Conservation (phyloP, 192 early-diverging fungal genomes). For the Coemansia sp. region DNA sequence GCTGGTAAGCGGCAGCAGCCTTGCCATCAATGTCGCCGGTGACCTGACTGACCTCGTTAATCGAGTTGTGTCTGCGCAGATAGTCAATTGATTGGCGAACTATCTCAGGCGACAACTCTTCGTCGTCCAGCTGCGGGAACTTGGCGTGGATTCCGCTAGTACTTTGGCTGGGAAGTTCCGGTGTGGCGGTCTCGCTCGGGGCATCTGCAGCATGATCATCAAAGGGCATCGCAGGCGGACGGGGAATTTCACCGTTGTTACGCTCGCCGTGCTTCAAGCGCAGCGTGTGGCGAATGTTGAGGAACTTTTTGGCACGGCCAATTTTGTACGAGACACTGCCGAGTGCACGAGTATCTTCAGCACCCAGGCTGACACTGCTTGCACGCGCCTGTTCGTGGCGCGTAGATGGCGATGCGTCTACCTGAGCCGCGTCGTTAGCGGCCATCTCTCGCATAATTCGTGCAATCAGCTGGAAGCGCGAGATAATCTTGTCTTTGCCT, state of each 20-base stretch:
- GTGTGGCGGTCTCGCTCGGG: neutral
- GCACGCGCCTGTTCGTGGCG: neutral
- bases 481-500: conserved; percentile 39
- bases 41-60: conserved; percentile 11
- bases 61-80: conserved; percentile 37
- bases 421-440: conserved; percentile 11
- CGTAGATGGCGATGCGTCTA: neutral
- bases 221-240: too few relatives aligned
- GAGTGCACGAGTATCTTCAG: conserved; percentile 37
- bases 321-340: conserved; percentile 53
- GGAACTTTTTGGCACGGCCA: conserved; percentile 44
- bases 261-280: conserved; percentile 12
- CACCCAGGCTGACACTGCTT: conserved; percentile 22
- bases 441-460: conserved; percentile 51
- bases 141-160: conserved; percentile 7
- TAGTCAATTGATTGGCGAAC: conserved; percentile 47
- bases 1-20: conserved; percentile 20
- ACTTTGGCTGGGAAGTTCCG: neutral
- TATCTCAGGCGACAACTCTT: conserved; percentile 27
- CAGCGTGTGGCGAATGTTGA: conserved; percentile 29
- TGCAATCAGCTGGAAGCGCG: conserved; percentile 47
- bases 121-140: conserved; percentile 17
- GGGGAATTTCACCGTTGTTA: neutral
- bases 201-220: neutral
- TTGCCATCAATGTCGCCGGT: conserved; percentile 8